Base-by-base conservation (phyloP, 169 alveolate genomes). In the Plasmodium malariae region DNA sequence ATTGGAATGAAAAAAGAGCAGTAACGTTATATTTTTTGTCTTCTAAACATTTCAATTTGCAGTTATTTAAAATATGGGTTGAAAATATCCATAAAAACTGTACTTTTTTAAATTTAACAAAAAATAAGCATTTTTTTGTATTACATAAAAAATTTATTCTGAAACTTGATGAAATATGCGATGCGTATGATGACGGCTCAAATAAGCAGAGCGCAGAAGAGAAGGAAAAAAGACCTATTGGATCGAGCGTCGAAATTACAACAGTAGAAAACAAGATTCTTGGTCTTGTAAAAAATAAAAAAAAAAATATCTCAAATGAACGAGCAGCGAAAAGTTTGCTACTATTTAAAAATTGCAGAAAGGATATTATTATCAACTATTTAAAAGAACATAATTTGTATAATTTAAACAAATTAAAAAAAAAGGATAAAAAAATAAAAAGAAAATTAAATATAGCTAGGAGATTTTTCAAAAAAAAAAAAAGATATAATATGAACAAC, bases 361-460 rank as follows among this genome's bases (percentile, higher is more conserved):
- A 83, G 69, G 55, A 60, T 3, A 87, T 65, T 24, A 87, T 87
- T 30, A 51, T 74, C 3, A 73, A 87, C n/a, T 87, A 87, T 74
- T 87, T 74, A 34, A 67, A 87, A 60, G 55, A 48, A 19, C 26
- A 87, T 73, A 87, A 87, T 72, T 87, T 74, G 30, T 74, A 87
- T 72, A 74, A 74, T 32, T 5, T 63, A 21, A 87, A 74, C 36
- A 74, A 74, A 43, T 65, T 68, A 57, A 74, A 69, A 55, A 83
- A 43, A 60, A 65, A 49, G 67, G 51, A 68, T 59, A 83, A 68
- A 51, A 68, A 83, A 67, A 65, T 74, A n/a, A 87, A 87, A 87
- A 87, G 92, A 54, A 87, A 63, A 55, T 69, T 87, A 30, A 74
- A 68, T 55, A 87, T 74, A 30, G 88, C 85, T 3, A 87, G 36